phyloP scores from a whole-genome alignment of 208 protist species.

The Novymonas esmeraldas region DNA sequence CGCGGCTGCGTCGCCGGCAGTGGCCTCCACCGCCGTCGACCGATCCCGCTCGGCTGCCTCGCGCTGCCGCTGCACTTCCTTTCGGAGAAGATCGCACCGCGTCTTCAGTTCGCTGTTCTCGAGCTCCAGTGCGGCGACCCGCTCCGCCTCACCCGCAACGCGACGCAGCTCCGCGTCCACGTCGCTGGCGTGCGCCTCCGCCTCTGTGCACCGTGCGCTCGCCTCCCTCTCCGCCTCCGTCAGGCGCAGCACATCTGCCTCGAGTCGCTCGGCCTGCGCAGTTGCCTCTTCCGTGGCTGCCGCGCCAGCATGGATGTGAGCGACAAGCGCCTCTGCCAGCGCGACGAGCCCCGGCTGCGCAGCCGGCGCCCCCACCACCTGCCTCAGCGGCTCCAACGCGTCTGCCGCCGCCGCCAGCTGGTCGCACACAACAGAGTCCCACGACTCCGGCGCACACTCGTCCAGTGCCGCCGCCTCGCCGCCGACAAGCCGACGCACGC shows the following conservation, averaged over 20 bases:
- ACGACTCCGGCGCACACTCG: too few relatives aligned
- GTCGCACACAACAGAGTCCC: too few relatives aligned
- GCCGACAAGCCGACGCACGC: not conserved
- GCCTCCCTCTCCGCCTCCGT: not conserved
- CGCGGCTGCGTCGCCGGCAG: not conserved
- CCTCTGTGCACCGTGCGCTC: not conserved
- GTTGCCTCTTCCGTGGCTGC: not conserved
- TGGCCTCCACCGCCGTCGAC: constrained; percentile 5
- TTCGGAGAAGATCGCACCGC: constrained; percentile 79
- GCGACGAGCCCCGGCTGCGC: too few relatives aligned
- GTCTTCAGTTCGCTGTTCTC: constrained; percentile 72
- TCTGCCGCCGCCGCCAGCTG: not conserved
- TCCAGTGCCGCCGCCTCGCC: too few relatives aligned
- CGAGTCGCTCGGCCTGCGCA: constrained; percentile 3
- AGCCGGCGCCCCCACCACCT: not conserved
- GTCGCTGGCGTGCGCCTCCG: not conserved
- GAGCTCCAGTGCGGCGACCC: constrained; percentile 22
- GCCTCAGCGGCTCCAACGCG: not conserved
- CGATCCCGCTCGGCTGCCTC: constrained; percentile 62
- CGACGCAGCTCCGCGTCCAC: constrained; percentile 3
- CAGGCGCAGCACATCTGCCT: not conserved
- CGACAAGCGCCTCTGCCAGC: too few relatives aligned
- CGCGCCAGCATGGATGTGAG: too few relatives aligned
- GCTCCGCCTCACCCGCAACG: constrained; percentile 12
- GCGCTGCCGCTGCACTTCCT: constrained; percentile 76